Evolutionary conservation across 1,284 basidiomycete genomes (phyloP).

Genomic region (Moesziomyces antarcticus): DNA sequence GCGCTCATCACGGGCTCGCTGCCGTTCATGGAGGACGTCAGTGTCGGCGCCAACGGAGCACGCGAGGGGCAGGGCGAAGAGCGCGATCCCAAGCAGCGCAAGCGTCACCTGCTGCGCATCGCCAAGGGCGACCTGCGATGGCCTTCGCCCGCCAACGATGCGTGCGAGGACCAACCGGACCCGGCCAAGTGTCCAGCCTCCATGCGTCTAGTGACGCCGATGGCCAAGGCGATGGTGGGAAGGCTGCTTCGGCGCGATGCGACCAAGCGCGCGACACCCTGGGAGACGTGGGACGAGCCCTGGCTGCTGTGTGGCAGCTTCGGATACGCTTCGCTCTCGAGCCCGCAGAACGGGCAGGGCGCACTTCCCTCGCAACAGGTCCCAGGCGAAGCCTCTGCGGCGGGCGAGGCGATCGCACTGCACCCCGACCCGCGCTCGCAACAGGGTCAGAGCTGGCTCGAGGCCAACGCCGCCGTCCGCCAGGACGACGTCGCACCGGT

Average conservation of each 20-base stretch:
- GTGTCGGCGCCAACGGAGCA: conserved; percentile 33
- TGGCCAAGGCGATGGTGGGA: conserved; percentile 56
- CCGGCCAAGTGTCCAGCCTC: conserved; percentile 24
- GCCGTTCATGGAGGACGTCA: conserved; percentile 68
- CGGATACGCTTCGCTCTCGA: conserved; percentile 6
- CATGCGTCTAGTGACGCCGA: conserved; percentile 60
- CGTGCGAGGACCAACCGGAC: conserved; percentile 29
- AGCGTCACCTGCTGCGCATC: conserved; percentile 63
- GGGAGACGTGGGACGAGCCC: conserved; percentile 63
- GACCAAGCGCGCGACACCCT: conserved; percentile 52
- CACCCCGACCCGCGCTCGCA: conserved; percentile 55
- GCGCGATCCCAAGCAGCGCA: conserved; percentile 53
- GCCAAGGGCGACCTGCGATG: conserved; percentile 66
- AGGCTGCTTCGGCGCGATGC: conserved; percentile 62
- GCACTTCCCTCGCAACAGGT: conserved; percentile 20
- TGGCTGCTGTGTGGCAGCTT: conserved; percentile 64
- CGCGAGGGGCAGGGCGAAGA: conserved; percentile 45
- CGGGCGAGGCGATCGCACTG: conserved; percentile 36
- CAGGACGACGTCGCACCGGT: conserved; percentile 35
- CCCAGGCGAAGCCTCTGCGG: conserved; percentile 47
- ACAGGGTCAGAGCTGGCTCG: conserved; percentile 55
- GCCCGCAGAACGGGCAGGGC: neutral
- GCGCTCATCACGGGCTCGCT: conserved; percentile 76
- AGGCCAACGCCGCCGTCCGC: conserved; percentile 37
- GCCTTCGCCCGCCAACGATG: conserved; percentile 68